Conservation (phyloP, 176 grass and related monocot species). For the Ampelocalamus luodianensis region DNA sequence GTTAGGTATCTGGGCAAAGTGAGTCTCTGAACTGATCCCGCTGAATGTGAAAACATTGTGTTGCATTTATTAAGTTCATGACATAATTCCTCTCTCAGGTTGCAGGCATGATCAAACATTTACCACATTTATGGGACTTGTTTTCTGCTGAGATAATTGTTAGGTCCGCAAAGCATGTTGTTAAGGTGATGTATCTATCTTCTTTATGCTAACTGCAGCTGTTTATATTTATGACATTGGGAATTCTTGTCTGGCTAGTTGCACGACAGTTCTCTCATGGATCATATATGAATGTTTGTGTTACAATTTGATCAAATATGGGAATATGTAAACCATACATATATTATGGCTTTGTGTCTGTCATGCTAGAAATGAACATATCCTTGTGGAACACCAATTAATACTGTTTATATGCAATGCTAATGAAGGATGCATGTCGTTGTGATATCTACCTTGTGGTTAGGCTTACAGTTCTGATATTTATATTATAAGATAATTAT, state of each 20-base stretch:
- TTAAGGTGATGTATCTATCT: slow-evolving; percentile 69
- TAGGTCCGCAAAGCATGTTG: slow-evolving; percentile 90
- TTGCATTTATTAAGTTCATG: slow-evolving; percentile 18
- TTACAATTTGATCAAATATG: not conserved
- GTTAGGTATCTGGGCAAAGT: slow-evolving; percentile 96
- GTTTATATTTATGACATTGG: not conserved
- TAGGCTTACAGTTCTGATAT: not conserved
- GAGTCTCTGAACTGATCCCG: slow-evolving; percentile 48
- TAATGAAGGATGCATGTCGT: not conserved
- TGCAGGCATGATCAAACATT: slow-evolving; percentile 78
- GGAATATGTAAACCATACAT: not conserved
- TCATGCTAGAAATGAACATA: not conserved
- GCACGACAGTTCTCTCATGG: not conserved
- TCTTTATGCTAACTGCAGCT: slow-evolving; percentile 1
- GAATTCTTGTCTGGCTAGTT: not conserved
- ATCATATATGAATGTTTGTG: not conserved
- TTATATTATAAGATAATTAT: slow-evolving; percentile 18
- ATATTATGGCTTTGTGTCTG: not conserved
- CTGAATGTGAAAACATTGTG: slow-evolving; percentile 25
- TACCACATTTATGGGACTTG: slow-evolving; percentile 81
- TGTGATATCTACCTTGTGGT: not conserved
- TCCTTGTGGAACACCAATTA: not conserved
- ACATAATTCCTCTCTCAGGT: slow-evolving; percentile 62
- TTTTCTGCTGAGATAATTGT: slow-evolving; percentile 83
- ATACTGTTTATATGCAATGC: not conserved